Evolutionary conservation across 208 protist species (phyloP).

Genomic region (Tetramitus jugosus): DNA sequence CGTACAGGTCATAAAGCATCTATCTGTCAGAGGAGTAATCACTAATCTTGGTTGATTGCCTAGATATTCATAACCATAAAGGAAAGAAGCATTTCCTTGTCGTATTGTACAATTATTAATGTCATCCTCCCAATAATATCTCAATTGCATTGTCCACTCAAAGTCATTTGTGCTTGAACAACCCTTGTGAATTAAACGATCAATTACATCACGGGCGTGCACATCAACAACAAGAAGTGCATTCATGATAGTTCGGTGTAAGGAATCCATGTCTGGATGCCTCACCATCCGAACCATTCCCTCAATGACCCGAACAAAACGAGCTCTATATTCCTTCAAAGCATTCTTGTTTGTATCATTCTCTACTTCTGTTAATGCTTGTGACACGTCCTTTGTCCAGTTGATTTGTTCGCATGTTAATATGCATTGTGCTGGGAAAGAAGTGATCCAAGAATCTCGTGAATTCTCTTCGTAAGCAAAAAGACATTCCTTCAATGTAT

Average conservation of each 20-base stretch:
- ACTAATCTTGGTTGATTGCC: slow-evolving; percentile 90
- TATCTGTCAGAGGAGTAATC: slow-evolving; percentile 92
- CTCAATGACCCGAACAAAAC: neutral
- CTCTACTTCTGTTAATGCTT: neutral
- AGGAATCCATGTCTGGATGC: slow-evolving; percentile 65
- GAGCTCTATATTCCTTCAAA: neutral
- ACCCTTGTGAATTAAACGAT: slow-evolving; percentile 71
- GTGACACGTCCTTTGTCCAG: slow-evolving; percentile 45
- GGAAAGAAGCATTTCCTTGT: slow-evolving; percentile 77
- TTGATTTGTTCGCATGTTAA: slow-evolving; percentile 36
- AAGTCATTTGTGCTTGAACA: slow-evolving; percentile 78
- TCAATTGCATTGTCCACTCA: slow-evolving; percentile 90
- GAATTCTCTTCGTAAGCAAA: slow-evolving; percentile 51
- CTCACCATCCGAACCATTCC: neutral
- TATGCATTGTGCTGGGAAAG: slow-evolving; percentile 76
- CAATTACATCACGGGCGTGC: slow-evolving; percentile 92
- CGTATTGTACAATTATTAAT: slow-evolving; percentile 64
- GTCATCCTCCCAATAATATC: slow-evolving; percentile 83
- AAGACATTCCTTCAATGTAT: slow-evolving; percentile 70
- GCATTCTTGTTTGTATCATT: neutral
- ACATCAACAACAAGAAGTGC: slow-evolving; percentile 95
- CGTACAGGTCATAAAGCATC: slow-evolving; percentile 94
- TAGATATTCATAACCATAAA: slow-evolving; percentile 95
- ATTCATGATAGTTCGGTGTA: slow-evolving; percentile 87
- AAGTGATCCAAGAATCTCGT: slow-evolving; percentile 68